These are phyloP conservation scores for Neonectria ditissima DNA, from an alignment of 2,329 filamentous ascomycete genomes.

Conservation along the genomic window DNA sequence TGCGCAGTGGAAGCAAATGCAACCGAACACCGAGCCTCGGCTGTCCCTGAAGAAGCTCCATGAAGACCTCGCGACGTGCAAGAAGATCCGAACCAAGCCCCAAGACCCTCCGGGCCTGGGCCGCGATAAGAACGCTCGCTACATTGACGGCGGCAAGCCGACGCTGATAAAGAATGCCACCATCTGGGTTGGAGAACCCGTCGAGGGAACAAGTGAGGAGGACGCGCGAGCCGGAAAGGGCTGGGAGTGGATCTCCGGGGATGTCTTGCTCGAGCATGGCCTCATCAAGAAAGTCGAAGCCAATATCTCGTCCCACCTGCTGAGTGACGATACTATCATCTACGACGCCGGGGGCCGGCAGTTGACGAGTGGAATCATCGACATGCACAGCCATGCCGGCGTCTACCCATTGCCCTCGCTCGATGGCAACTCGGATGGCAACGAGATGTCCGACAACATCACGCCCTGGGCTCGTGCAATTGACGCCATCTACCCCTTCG, in stretches of 20 bases:
- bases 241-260: slow-evolving; percentile 69
- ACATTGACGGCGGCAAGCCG: slow-evolving; percentile 67
- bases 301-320: slow-evolving; percentile 54
- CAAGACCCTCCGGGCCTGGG: slow-evolving; percentile 66
- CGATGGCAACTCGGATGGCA: slow-evolving; percentile 67
- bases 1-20: slow-evolving; percentile 60
- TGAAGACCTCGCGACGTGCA: slow-evolving; percentile 67
- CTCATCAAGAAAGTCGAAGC: slow-evolving; percentile 67
- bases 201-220: slow-evolving; percentile 59
- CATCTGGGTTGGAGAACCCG: slow-evolving; percentile 74
- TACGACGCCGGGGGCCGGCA: slow-evolving; percentile 71
- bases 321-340: slow-evolving; percentile 62
- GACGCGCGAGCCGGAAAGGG: slow-evolving; percentile 69
- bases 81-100: slow-evolving; percentile 65
- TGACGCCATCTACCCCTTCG: slow-evolving; percentile 72
- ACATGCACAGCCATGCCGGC: slow-evolving; percentile 78
- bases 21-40: slow-evolving; percentile 44
- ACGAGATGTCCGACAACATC: slow-evolving; percentile 73
- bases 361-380: slow-evolving; percentile 75
- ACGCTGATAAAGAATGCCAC: slow-evolving; percentile 75
- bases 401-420: slow-evolving; percentile 68
- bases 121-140: slow-evolving; percentile 71
- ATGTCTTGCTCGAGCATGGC: slow-evolving; percentile 71
- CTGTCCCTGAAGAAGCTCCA: slow-evolving; percentile 66
- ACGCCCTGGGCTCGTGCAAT: slow-evolving; percentile 77